A percentile compares a stretch with the other conserved stretches of the same genome.
Conservation (phyloP, 345 rosid species). For the Eucalyptus virginea region DNA sequence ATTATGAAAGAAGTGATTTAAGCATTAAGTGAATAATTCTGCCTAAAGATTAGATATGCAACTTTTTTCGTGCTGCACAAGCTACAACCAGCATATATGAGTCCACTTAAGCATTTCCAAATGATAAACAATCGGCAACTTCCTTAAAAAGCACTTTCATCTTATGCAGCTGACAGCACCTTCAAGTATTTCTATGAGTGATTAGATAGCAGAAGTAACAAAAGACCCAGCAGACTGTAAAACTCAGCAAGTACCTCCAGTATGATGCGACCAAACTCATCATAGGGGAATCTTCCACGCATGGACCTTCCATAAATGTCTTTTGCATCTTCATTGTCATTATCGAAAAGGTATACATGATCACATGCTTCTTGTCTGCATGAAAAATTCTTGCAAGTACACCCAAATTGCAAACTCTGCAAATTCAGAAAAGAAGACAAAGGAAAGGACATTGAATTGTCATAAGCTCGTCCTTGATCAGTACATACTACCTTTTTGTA, state of each 20-base stretch:
- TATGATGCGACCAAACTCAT: slow-evolving; percentile 62
- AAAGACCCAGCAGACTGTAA: neutral
- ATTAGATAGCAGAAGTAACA: neutral
- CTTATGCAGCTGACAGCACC: neutral
- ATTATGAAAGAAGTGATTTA: neutral
- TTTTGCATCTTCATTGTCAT: slow-evolving; percentile 89
- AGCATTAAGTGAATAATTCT: neutral
- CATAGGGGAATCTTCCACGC: slow-evolving; percentile 76
- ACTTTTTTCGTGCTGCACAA: neutral
- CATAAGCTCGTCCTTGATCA: neutral
- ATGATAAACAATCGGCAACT: neutral
- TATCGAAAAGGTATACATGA: slow-evolving; percentile 87
- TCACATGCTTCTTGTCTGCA: slow-evolving; percentile 74
- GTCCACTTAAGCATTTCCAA: neutral
- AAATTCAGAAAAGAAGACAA: neutral
- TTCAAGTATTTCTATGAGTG: neutral
- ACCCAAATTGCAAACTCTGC: slow-evolving; percentile 68
- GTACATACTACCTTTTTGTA: neutral
- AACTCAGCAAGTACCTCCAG: slow-evolving; percentile 55
- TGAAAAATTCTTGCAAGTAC: slow-evolving; percentile 46
- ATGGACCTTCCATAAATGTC: slow-evolving; percentile 74
- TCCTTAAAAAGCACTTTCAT: neutral
- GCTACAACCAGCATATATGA: neutral
- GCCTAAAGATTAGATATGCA: neutral
- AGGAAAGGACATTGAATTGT: neutral